Percentiles rank a stretch among this genome's conserved stretches.
These are phyloP conservation scores for Neocallimastix lanati DNA, from an alignment of 192 early-diverging fungal genomes.

Conservation along the genomic window DNA sequence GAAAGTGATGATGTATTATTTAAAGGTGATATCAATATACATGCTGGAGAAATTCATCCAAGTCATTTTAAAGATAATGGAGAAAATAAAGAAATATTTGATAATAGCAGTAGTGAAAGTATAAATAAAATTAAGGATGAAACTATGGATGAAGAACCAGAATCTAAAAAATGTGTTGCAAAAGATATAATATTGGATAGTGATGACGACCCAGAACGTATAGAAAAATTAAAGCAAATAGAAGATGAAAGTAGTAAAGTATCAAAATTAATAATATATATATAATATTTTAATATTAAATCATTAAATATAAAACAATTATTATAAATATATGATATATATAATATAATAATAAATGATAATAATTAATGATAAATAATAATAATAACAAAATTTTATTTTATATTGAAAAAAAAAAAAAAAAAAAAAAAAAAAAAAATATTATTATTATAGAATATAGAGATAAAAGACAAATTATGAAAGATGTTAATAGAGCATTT, in stretches of 20 bases:
- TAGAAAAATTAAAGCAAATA: background rate
- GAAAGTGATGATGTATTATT: background rate
- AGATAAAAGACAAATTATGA: background rate
- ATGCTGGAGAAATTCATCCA: background rate
- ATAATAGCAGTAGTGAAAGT: background rate
- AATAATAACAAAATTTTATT: no score
- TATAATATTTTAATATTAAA: no score
- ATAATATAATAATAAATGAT: no score
- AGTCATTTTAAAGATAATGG: background rate
- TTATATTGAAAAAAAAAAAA: no score
- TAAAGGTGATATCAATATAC: background rate
- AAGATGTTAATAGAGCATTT: background rate
- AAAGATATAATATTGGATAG: background rate
- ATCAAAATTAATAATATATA: no score
- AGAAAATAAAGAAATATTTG: background rate
- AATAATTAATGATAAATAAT: no score
- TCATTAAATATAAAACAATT: no score
- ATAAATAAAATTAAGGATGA: no score
- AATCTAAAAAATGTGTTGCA: background rate
- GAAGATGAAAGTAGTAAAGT: background rate
- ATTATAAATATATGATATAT: no score
- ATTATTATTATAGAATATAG: background rate
- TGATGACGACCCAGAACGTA: background rate
- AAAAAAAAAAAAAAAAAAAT: no score
- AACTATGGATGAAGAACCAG: background rate